phyloP scores from a whole-genome alignment of 192 early-diverging fungal species.

The Rhizophagus prolifer region DNA sequence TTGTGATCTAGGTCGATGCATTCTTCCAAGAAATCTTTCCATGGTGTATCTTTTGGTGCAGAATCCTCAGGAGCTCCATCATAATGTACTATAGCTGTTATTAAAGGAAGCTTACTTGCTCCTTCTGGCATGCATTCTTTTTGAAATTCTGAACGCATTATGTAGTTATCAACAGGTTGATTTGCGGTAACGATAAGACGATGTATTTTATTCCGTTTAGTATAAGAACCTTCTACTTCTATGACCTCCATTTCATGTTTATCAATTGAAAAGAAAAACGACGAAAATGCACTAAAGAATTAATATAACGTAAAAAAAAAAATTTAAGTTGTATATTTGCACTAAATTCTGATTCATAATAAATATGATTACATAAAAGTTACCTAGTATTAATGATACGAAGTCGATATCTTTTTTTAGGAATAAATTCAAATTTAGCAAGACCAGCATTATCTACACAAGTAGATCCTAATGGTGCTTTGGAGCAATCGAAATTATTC shows the following conservation, averaged over 20 bases:
- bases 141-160: slow-evolving; percentile 37
- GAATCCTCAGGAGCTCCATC: slow-evolving; percentile 36
- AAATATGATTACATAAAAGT: not conserved
- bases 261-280: slow-evolving; percentile 44
- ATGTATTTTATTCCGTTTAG: slow-evolving; percentile 33
- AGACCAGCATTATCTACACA: not conserved
- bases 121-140: slow-evolving; percentile 33
- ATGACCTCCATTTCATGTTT: slow-evolving; percentile 36
- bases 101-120: slow-evolving; percentile 23
- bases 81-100: slow-evolving; percentile 40
- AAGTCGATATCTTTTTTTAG: slow-evolving; percentile 82
- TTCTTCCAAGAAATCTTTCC: not conserved
- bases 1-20: slow-evolving; percentile 28
- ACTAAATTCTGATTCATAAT: not conserved
- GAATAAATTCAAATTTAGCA: slow-evolving; percentile 56
- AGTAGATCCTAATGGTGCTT: not conserved
- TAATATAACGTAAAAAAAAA: not conserved
- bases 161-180: slow-evolving; percentile 40
- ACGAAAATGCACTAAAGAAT: slow-evolving; percentile 31
- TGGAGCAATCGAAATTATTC: slow-evolving; percentile 30
- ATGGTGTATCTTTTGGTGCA: not conserved
- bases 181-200: slow-evolving; percentile 41
- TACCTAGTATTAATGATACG: slow-evolving; percentile 70
- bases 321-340: not conserved
- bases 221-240: slow-evolving; percentile 41